Evolutionary conservation across 2,329 filamentous ascomycete genomes (phyloP), one percentile per base, ranked within the genome.

Genomic region (Fusarium denticulatum): DNA sequence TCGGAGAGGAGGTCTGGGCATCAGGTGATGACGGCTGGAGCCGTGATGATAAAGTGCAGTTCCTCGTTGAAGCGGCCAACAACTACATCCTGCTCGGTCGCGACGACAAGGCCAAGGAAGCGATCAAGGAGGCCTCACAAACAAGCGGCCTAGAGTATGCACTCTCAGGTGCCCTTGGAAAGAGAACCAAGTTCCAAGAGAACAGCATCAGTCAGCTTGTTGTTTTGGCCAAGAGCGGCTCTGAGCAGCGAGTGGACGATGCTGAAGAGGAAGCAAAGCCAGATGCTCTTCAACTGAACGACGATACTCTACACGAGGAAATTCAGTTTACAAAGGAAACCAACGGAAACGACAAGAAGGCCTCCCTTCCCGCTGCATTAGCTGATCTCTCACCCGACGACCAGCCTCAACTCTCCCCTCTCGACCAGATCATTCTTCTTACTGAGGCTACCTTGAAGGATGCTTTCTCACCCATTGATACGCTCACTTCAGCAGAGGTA

Each of bases 401-500:
- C 20, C 96, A 99, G 78, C 96, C 96, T 4, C 89, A 93, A 68
- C 87, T 99, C 2, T 87, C 91, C 8, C 91, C 96, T 5, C 85
- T 98, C 13, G 96, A 99, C 80, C 95, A 97, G 30, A 94, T 97
- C 58, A 96, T 97, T 32, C 87, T 99, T 14, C 88, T 99, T 2
- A 95, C 95, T 0, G 96, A 97, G 60, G 90, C 90, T 2, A 97
- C 95, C 0, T 90, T 98, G 67, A 97, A 93, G 69, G 97, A 98
- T 78, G 95, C 94, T 0, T 93, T 91, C 71, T 92, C 95, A 1
- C 95, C 96, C 0, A 87, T 91, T 2, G 93, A 98, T 80, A 92
- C 93, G 0, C 86, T 99, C 2, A 98, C 95, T 0, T 89, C 95
- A n/a, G 95, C 98, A 82, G 94, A 98, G 80, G 96, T 97, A 9